phyloP scores from a whole-genome alignment of 2,329 filamentous ascomycete species.

The Pyricularia grisea region DNA sequence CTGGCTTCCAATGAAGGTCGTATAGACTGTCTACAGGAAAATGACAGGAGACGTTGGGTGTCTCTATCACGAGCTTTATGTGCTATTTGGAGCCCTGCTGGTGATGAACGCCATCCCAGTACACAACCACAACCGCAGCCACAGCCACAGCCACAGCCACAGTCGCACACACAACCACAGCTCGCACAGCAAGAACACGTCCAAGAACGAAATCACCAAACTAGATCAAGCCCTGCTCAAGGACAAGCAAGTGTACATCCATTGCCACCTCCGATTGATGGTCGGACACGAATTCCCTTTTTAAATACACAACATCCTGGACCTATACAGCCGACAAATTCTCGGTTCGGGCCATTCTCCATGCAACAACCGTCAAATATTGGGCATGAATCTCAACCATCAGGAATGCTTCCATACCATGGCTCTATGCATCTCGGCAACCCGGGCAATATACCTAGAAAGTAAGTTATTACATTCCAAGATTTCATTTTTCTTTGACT shows the following conservation, averaged over 20 bases:
- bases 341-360: not conserved
- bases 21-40: slow-evolving; percentile 9
- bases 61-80: not conserved
- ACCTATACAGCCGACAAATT: not conserved
- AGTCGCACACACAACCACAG: too few relatives aligned
- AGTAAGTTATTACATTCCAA: not conserved
- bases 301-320: not conserved
- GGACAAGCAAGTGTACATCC: not conserved
- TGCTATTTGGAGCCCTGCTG: not conserved
- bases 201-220: not conserved
- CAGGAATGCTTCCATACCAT: not conserved
- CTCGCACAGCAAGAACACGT: not conserved
- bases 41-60: slow-evolving; percentile 8
- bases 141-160: too few relatives aligned
- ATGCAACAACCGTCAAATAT: not conserved
- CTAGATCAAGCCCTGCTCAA: not conserved
- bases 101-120: too few relatives aligned
- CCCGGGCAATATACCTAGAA: not conserved
- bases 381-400: not conserved
- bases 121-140: not conserved
- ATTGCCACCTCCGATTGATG: not conserved
- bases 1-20: slow-evolving; percentile 11
- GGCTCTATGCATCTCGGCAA: not conserved
- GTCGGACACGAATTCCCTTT: not conserved
- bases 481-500: not conserved